These are phyloP conservation scores for sweet orange (Citrus sinensis) DNA, from an alignment of 345 rosid species.

Conservation along the genomic window DVS_A1.0 CM039165.1:37904001-37904500, in stretches of 20 bases:
- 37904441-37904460: not conserved
- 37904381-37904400: not conserved
- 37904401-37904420: not conserved
- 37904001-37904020: not conserved
- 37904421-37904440: not conserved
- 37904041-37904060: not conserved
- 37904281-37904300: not conserved
- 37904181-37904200: constrained; percentile 69
- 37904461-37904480: not conserved
- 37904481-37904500: not conserved
- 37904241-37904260: not conserved
- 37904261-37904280: not conserved
- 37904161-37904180: constrained; percentile 85
- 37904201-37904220: not conserved
- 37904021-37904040: not conserved
- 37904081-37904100: constrained; percentile 35
- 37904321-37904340: not conserved
- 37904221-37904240: not conserved
- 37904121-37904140: constrained; percentile 59
- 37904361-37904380: not conserved
- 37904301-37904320: not conserved
- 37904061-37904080: constrained; percentile 3
- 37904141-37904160: constrained; percentile 91
- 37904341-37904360: not conserved
- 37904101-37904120: constrained; percentile 60